Base-by-base conservation (phyloP, 192 early-diverging fungal species). In the Coemansia javaensis region DNA sequence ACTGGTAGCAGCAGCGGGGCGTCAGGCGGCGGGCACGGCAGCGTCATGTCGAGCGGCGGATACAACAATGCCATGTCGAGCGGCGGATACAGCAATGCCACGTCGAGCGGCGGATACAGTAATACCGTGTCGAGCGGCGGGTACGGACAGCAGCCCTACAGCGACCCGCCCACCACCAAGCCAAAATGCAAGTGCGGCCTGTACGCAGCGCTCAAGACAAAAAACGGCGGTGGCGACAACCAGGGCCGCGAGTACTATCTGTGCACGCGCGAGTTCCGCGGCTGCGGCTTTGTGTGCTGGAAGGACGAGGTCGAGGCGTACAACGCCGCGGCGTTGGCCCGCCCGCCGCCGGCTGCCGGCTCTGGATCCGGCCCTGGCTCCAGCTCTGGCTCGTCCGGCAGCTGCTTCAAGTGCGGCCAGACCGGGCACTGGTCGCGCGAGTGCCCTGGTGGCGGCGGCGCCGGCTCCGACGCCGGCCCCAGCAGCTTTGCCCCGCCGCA, bases 171-270 rank as follows among this genome's bases (percentile, higher is more conserved):
- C 13, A 28, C 27, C 13, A 34, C 30, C 23, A 73, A 76, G 28
- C 77, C 71, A 1, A 58, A 74, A 34, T 82, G 81, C 50, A 56
- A 56, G 30, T 82, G 81, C 33, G 66, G 71, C 3, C 51, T 81
- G 43, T 51, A 49, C 37, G 69, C 79, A 5, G 32, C 46, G 9
- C 41, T 53, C 10, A 44, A 47, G 40, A 52, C 56, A 12, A 48
- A 53, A 39, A 25, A 33, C 4, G 18, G 25, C 2, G 34, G n/a
- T 2, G 56, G 56, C 9, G 24, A 40, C 15, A 82, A 83, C 51
- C 37, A 64, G 13, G 80, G 80, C n/a, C 42, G 80, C 5, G 59
- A 80, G 17, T 83, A 77, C 44, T 76, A 48, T 33, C 41, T 51
- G 15, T 83, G 81, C 49, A 50, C 74, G 2, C 79, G 78, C 10